Base-by-base conservation (phyloP, 352 stramenopile genomes). In the Sclerospora graminicola region DNA sequence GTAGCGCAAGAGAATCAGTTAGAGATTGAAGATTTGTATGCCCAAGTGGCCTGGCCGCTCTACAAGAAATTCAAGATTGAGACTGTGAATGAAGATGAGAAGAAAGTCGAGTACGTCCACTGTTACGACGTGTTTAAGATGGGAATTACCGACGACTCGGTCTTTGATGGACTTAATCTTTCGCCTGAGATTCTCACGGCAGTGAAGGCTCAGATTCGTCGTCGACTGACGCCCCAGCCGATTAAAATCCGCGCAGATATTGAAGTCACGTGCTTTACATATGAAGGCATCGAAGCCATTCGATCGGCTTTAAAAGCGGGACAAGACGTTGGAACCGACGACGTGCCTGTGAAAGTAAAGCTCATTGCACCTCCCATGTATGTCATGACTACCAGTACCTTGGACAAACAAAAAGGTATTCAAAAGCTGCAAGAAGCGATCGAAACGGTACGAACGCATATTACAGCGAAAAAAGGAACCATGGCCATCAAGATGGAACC, bases 191-290 rank as follows among this genome's bases (percentile, higher is more conserved):
- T 95, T 34, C 63, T 90, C 24, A 73, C 90, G 30, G 79, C 95
- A 41, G 70, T 99, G 21, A 96, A 95, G 62, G 75, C 77, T 13
- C 97, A 99, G 66, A 99, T 99, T 59, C 83, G 94, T 36, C 82
- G 95, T 43, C 87, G 95, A 32, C 69, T 99, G 45, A 97, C 96
- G 41, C 95, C 96, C 20, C 95, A 99, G 77, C 95, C 96, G 11
- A 98, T 99, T 59, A 99, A 99, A 77, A 95, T 99, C 50, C 89
- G 97, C 34, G 94, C 95, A 23, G 97, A 99, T 60, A 97, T 99
- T 59, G 96, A 99, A 52, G 95, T 99, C 39, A 98, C 93, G 27
- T 99, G 97, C 80, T 99, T 98, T 66, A 98, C 91, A 34, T 99
- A 99, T 73, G 95, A 99, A 63, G 97, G 96, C 26, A 98, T 99